Evolutionary conservation across 306 rosid species (phyloP).

Genomic region (Ochetophila trinervis): DNA sequence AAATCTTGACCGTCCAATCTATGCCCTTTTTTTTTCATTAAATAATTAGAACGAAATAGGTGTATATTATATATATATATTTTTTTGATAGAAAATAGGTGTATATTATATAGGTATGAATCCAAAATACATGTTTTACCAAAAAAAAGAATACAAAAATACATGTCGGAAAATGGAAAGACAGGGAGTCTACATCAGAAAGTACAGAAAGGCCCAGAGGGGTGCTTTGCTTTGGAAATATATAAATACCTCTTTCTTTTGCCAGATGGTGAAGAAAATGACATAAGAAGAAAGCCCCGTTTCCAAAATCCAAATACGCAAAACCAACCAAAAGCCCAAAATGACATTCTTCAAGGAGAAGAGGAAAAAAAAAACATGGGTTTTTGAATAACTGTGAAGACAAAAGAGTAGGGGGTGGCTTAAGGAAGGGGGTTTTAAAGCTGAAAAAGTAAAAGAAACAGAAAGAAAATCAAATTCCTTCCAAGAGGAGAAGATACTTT

Average conservation of each 20-base stretch:
- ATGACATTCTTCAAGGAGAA: constrained; percentile 18
- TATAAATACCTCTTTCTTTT: constrained; percentile 27
- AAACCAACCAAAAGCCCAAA: constrained; percentile 5
- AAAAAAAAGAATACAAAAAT: too few species aligned
- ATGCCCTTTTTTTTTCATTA: too few species aligned
- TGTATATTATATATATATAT: constrained; percentile 13
- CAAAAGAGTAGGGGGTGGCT: constrained; percentile 18
- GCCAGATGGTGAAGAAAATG: constrained; percentile 48
- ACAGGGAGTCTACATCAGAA: constrained; percentile 20
- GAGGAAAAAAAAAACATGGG: constrained; percentile 15
- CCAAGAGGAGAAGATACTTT: constrained; percentile 38
- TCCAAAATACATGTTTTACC: constrained; percentile 27
- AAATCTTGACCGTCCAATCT: constrained; percentile 6
- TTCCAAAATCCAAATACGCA: background rate
- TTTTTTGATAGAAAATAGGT: too few species aligned
- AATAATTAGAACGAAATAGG: too few species aligned
- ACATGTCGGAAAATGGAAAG: constrained; percentile 28
- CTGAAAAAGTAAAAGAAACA: constrained; percentile 48
- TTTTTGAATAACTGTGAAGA: constrained; percentile 15
- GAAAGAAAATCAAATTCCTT: constrained; percentile 34
- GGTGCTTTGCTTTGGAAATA: constrained; percentile 15
- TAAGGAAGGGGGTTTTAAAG: constrained; percentile 32
- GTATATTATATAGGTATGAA: constrained; percentile 10
- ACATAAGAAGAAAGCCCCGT: constrained; percentile 25
- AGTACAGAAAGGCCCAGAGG: constrained; percentile 33